Evolutionary conservation across 2,329 filamentous ascomycete genomes (phyloP).

Genomic region (Neocatenulostroma microsporum): DNA sequence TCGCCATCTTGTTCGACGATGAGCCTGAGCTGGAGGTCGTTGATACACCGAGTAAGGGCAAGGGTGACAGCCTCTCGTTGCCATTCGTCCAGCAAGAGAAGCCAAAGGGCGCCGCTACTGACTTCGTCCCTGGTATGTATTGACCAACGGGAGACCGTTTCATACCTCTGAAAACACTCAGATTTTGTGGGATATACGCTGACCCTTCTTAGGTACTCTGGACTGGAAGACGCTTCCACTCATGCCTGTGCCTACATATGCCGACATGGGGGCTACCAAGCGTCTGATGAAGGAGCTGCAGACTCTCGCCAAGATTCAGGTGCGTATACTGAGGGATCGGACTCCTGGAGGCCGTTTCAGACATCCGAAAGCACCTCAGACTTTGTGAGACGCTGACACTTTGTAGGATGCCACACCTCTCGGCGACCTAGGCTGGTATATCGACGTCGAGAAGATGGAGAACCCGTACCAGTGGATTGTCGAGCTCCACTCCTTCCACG

Average conservation of each 20-base stretch:
- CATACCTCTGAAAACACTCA: too few species aligned
- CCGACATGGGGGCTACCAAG: conserved; percentile 53
- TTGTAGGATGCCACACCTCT: conserved; percentile 55
- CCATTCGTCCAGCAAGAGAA: conserved; percentile 2
- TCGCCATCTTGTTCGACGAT: conserved; percentile 32
- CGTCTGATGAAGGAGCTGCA: conserved; percentile 58
- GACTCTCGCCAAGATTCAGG: conserved; percentile 52
- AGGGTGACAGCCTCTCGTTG: too few species aligned
- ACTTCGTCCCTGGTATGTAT: conserved; percentile 15
- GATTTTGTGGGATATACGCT: too few species aligned
- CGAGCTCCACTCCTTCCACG: conserved; percentile 70
- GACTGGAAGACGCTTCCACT: conserved; percentile 55
- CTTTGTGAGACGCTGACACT: too few species aligned
- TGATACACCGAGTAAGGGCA: not conserved
- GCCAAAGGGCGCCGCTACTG: conserved; percentile 6
- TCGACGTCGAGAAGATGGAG: conserved; percentile 56
- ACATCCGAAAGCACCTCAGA: too few species aligned
- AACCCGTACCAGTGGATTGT: conserved; percentile 91
- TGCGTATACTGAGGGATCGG: too few species aligned
- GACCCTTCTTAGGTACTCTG: too few species aligned
- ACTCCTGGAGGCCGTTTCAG: too few species aligned
- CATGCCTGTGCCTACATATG: conserved; percentile 59
- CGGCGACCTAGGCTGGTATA: conserved; percentile 73
- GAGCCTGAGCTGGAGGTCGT: conserved; percentile 8
- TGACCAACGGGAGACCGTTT: too few species aligned